phyloP scores from a whole-genome alignment of 116 monocot species.

The Posidonia oceanica region DNA sequence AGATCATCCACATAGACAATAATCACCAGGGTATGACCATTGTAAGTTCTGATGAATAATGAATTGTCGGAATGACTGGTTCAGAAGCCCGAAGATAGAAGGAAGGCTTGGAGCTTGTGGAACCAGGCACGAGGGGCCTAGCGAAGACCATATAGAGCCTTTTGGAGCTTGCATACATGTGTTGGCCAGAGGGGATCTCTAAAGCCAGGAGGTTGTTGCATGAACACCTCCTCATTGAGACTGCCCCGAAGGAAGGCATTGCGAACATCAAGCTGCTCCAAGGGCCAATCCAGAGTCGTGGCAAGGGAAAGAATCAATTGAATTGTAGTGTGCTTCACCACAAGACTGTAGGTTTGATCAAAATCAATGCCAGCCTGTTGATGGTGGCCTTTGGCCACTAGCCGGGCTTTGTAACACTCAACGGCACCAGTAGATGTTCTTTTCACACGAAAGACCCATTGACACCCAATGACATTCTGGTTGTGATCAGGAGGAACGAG shows the following conservation, averaged over 20 bases:
- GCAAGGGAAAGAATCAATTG: neutral
- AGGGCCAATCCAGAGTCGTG: neutral
- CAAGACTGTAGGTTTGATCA: neutral
- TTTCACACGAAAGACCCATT: constrained; percentile 15
- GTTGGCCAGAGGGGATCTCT: neutral
- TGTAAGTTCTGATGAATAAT: neutral
- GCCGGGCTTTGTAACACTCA: neutral
- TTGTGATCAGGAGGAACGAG: neutral
- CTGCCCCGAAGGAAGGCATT: neutral
- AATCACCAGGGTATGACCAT: neutral
- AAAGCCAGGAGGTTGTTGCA: neutral
- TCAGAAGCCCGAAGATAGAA: neutral
- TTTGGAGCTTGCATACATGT: neutral
- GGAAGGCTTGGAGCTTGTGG: neutral
- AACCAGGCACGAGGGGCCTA: neutral
- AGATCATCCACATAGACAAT: neutral
- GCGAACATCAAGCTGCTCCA: neutral
- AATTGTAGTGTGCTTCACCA: neutral
- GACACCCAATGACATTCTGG: constrained; percentile 13
- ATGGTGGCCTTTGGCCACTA: neutral
- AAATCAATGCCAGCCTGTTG: neutral
- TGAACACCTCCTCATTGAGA: neutral
- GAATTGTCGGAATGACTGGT: neutral
- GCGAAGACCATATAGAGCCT: neutral
- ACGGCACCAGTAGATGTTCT: neutral